Evolutionary conservation across 805 yeast genomes (phyloP), one percentile per base, ranked within the genome.

Genomic region (Myxozyma kluyveri): DNA sequence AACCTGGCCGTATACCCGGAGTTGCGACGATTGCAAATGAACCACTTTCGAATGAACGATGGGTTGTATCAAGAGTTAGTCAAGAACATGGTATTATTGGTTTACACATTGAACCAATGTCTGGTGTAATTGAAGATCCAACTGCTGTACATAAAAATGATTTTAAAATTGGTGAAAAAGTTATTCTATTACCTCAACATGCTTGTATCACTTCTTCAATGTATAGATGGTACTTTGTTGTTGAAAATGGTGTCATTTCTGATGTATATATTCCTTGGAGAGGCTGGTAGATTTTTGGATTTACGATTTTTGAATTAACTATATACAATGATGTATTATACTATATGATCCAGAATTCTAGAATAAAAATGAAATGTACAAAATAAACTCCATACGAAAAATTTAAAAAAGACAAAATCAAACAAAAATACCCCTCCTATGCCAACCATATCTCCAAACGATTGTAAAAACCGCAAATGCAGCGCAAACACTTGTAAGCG

Each of bases 1-100:
- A 86, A 64, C 67, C 71, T 2, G 80, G 86, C 1, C 49, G 66
- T 26, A 59, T 61, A 1, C 75, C 77, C 1, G 59, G 67, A 12
- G 70, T 71, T 0, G 61, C 55, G 14, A 27, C 29, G 7, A 26
- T 51, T 31, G 40, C 29, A 9, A 53, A 52, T 1, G 49, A 54
- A 42, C 49, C 46, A 3, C 47, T 49, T 3, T 32, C 48, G 2
- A 78, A 72, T 60, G 78, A 75, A 4, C 70, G 75, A 41, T 86
- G 90, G 90, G 66, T 68, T 42, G 80, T 86, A 10, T 85, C 81
- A 32, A 73, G 89, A 59, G 67, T 86, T 42, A 80, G 86, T 50
- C 93, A 86, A 65, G 95, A 86, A 62, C 95, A 86, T 64, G 95
- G 93, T 9, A 81, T 86, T 37, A 67, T 86, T 44, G 72, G 69